These are phyloP conservation scores for Lotus japonicus DNA, from an alignment of 306 rosid species.

Conservation along the genomic window DNA sequence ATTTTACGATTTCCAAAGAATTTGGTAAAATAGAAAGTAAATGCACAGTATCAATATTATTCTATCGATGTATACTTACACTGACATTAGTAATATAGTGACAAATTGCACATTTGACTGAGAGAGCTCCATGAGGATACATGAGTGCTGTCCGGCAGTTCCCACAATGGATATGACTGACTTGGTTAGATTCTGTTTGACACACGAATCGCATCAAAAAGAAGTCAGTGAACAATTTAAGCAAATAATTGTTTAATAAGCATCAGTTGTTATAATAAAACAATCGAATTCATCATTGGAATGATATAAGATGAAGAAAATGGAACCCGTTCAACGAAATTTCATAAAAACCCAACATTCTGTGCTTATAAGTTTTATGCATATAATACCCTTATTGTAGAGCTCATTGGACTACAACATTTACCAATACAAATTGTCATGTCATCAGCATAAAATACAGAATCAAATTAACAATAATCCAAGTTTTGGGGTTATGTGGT, in stretches of 20 bases:
- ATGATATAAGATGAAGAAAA: conserved; percentile 2
- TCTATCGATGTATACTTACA: conserved; percentile 47
- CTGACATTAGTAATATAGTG: conserved; percentile 73
- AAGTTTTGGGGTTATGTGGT: too few species aligned
- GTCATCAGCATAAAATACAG: too few species aligned
- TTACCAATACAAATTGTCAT: too few species aligned
- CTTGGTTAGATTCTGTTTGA: conserved; percentile 54
- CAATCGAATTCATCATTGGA: conserved; percentile 15
- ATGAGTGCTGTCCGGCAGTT: conserved; percentile 87
- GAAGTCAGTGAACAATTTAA: conserved; percentile 23
- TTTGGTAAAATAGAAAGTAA: not conserved
- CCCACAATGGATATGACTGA: conserved; percentile 81
- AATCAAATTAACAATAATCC: too few species aligned
- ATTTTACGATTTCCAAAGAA: not conserved
- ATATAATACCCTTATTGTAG: not conserved
- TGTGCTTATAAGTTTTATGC: not conserved
- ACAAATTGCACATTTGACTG: conserved; percentile 96
- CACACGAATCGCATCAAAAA: conserved; percentile 20
- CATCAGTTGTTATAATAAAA: conserved; percentile 9
- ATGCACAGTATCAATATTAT: not conserved
- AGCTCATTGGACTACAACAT: too few species aligned
- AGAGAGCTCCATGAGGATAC: conserved; percentile 96
- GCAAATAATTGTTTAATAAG: not conserved
- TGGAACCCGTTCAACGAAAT: conserved; percentile 1
- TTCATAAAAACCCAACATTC: not conserved